Evolutionary conservation across 2,329 filamentous ascomycete genomes (phyloP).

Genomic region (Botrytis hyacinthi): DNA sequence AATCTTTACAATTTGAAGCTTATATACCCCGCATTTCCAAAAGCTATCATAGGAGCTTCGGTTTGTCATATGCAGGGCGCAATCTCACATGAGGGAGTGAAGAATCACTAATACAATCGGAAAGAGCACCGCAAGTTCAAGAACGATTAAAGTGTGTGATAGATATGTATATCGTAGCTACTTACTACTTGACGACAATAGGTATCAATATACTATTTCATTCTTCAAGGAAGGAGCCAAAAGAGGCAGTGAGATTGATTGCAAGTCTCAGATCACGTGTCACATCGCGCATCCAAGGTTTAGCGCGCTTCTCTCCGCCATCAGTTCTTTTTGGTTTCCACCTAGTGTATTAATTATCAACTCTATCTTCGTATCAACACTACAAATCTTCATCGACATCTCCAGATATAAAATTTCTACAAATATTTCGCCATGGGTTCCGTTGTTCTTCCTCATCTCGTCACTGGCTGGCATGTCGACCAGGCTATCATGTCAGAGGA

Average conservation of each 20-base stretch:
- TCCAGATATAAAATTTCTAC: not conserved
- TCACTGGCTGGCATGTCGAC: slow-evolving; percentile 96
- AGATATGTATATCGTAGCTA: not conserved
- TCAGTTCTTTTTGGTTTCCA: not conserved
- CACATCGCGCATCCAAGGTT: not conserved
- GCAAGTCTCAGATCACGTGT: not conserved
- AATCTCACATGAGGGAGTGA: not conserved
- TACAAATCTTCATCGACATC: not conserved
- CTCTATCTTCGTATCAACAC: not conserved
- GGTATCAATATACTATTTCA: not conserved
- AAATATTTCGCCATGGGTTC: slow-evolving; percentile 54
- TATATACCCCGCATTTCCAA: slow-evolving; percentile 3
- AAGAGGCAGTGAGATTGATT: not conserved
- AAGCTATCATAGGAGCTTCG: not conserved
- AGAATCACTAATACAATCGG: not conserved
- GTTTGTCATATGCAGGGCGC: not conserved
- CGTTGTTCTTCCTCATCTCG: slow-evolving; percentile 86
- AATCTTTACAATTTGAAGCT: not conserved
- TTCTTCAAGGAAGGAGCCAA: not conserved
- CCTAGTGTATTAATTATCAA: not conserved
- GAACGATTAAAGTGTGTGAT: not conserved
- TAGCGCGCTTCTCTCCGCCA: not conserved
- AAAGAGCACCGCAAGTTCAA: not conserved
- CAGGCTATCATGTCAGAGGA: slow-evolving; percentile 88
- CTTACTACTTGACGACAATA: too few species aligned